These are phyloP conservation scores for Epichloe hybrida DNA, from an alignment of 2,329 filamentous ascomycete species.

Conservation along the genomic window DNA sequence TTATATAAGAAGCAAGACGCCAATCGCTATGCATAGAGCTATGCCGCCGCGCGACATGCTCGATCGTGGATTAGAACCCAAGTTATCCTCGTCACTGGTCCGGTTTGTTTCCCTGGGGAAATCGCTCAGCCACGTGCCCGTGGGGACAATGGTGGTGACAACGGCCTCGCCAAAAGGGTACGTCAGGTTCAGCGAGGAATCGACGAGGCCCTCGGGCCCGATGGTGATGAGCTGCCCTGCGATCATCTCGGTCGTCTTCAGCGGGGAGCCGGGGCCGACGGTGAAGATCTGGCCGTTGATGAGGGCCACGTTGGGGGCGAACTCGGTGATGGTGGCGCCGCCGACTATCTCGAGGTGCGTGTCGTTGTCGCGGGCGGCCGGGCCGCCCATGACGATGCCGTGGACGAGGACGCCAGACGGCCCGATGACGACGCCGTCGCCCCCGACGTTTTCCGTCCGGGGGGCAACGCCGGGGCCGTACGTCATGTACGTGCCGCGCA, in stretches of 20 bases:
- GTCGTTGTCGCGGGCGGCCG: slow-evolving; percentile 18
- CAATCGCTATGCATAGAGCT: slow-evolving; percentile 24
- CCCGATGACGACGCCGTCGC: slow-evolving; percentile 34
- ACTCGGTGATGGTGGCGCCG: slow-evolving; percentile 37
- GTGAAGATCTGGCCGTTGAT: slow-evolving; percentile 37
- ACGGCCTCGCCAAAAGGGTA: slow-evolving; percentile 32
- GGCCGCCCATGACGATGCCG: slow-evolving; percentile 30
- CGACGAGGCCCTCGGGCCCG: slow-evolving; percentile 31
- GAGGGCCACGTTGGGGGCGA: slow-evolving; percentile 34
- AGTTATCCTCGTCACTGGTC: slow-evolving; percentile 11
- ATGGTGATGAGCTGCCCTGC: slow-evolving; percentile 38
- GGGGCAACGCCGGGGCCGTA: slow-evolving; percentile 25
- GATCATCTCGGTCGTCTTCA: slow-evolving; percentile 29
- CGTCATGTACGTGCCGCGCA: slow-evolving; percentile 30
- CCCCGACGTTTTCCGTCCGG: slow-evolving; percentile 26
- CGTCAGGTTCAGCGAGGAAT: slow-evolving; percentile 30
- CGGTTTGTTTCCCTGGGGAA: slow-evolving; percentile 16
- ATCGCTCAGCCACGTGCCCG: slow-evolving; percentile 12
- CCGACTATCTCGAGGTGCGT: slow-evolving; percentile 35
- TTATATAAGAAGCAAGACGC: slow-evolving; percentile 23
- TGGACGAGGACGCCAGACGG: slow-evolving; percentile 28
- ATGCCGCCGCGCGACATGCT: slow-evolving; percentile 10
- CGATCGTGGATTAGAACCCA: slow-evolving; percentile 4
- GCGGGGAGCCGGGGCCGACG: slow-evolving; percentile 30
- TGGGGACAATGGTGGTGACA: slow-evolving; percentile 26